Evolutionary conservation across 2,329 filamentous ascomycete species (phyloP).

Genomic region (Elsinoe fawcettii): DNA sequence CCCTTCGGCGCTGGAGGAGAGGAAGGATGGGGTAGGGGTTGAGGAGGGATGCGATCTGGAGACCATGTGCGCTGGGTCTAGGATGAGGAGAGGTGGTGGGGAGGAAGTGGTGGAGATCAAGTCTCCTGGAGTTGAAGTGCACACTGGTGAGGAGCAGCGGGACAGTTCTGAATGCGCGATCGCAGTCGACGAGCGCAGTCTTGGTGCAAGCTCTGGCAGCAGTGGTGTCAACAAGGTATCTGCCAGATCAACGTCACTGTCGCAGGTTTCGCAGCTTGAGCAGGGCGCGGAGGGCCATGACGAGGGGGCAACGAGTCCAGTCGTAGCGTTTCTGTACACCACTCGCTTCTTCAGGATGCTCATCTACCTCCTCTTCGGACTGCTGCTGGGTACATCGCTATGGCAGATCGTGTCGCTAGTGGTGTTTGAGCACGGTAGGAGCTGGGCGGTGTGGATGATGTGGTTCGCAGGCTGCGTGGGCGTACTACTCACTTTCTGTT

Average conservation of each 20-base stretch:
- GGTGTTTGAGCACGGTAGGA: neutral
- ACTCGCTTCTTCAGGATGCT: neutral
- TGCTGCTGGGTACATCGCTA: neutral
- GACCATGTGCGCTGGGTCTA: neutral
- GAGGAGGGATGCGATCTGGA: neutral
- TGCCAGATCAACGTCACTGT: neutral
- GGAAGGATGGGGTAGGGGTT: neutral
- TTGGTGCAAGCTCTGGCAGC: neutral
- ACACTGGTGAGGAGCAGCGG: neutral
- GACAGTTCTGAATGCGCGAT: neutral
- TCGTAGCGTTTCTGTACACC: neutral
- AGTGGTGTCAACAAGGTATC: neutral
- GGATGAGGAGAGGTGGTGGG: neutral
- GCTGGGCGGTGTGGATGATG: neutral
- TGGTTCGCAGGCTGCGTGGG: conserved; percentile 7
- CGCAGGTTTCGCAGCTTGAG: neutral
- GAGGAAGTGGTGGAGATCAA: neutral
- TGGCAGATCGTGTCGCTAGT: neutral
- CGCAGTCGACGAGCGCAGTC: neutral
- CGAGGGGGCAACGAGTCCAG: neutral
- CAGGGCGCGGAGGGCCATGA: neutral
- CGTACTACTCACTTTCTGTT: neutral
- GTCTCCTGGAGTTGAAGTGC: neutral
- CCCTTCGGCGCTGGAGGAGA: neutral
- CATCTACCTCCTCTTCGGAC: neutral